These are phyloP conservation scores for Hanseniaspora pseudoguilliermondii DNA, from an alignment of 805 yeast genomes.

Conservation along the genomic window DNA sequence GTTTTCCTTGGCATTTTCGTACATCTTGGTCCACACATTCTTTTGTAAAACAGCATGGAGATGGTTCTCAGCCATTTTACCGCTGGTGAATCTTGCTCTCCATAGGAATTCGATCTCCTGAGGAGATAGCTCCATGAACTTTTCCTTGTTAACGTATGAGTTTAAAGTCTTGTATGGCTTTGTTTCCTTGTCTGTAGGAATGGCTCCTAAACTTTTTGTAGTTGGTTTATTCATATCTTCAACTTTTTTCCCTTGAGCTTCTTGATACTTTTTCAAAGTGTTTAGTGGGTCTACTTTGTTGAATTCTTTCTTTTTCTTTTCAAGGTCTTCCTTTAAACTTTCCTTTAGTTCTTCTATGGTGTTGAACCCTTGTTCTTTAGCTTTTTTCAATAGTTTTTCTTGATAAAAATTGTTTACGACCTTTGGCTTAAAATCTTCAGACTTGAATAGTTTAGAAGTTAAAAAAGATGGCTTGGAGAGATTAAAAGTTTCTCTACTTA, in stretches of 20 bases:
- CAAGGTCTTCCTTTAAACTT: constrained; percentile 50
- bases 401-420: constrained; percentile 23
- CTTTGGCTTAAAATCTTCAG: not conserved
- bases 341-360: constrained; percentile 47
- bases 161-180: constrained; percentile 60
- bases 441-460: not conserved
- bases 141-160: constrained; percentile 59
- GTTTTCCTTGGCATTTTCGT: constrained; percentile 51
- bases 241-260: constrained; percentile 24
- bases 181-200: constrained; percentile 29
- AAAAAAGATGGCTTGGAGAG: not conserved
- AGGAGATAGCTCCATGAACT: constrained; percentile 40
- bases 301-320: constrained; percentile 41
- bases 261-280: constrained; percentile 48
- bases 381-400: constrained; percentile 29
- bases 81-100: constrained; percentile 69
- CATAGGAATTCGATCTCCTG: constrained; percentile 69
- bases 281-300: constrained; percentile 55
- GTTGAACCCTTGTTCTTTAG: constrained; percentile 25
- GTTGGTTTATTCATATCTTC: constrained; percentile 17
- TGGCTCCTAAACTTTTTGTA: constrained; percentile 26
- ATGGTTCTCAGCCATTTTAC: constrained; percentile 32
- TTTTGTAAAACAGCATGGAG: constrained; percentile 53
- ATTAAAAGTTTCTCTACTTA: not conserved
- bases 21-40: constrained; percentile 49